A percentile compares a stretch with the other conserved stretches of the same genome.
phyloP scores from a whole-genome alignment of 1,284 basidiomycete genomes.

The Irpex rosettiformis region DNA sequence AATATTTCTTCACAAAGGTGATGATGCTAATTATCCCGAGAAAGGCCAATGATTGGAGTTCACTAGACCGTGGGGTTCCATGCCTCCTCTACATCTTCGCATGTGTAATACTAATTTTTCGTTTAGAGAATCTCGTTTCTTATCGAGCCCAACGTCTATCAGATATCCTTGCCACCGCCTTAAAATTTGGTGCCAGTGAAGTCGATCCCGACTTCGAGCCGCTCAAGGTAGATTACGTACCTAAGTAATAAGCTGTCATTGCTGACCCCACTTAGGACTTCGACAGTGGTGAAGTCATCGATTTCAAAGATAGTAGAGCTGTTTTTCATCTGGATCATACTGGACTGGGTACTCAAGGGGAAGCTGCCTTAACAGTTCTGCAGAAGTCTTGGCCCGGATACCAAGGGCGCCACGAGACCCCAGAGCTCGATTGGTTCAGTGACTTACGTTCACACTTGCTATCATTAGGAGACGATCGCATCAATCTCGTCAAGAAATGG shows the following conservation, averaged over 20 bases:
- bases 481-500: constrained; percentile 48
- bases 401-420: constrained; percentile 34
- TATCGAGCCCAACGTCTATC: constrained; percentile 47
- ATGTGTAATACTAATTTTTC: no score
- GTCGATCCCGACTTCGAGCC: constrained; percentile 42
- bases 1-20: neutral
- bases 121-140: constrained; percentile 49
- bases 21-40: neutral
- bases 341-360: no score
- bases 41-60: constrained; percentile 61
- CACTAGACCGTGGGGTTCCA: constrained; percentile 56
- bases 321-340: no score
- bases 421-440: constrained; percentile 41
- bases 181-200: constrained; percentile 45
- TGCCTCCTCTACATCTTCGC: neutral
- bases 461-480: constrained; percentile 36
- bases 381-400: no score
- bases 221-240: constrained; percentile 19
- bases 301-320: no score
- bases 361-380: no score
- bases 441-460: constrained; percentile 37
- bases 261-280: no score
- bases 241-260: no score
- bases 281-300: no score
- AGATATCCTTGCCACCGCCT: constrained; percentile 39